A percentile compares a stretch with the other conserved stretches of the same genome.
Conservation (phyloP, 306 rosid species). For the Ziziphus jujuba region DNA sequence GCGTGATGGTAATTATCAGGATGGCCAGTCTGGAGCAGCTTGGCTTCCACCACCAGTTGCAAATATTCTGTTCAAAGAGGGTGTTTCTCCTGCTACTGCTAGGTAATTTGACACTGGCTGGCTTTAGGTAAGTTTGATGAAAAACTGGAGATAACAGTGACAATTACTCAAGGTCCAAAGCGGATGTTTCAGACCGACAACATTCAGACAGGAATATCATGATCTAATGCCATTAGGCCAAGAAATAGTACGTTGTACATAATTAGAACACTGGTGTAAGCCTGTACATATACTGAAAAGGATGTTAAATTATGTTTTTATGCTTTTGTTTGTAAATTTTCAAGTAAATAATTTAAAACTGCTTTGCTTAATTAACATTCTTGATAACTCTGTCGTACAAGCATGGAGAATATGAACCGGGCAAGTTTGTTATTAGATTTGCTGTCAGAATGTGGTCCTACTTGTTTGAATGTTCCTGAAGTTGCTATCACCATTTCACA, state of each 20-base stretch:
- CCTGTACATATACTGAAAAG: background rate
- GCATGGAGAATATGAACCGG: too few species aligned
- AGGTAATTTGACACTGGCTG: conserved; percentile 27
- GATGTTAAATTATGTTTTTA: background rate
- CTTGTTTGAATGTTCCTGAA: too few species aligned
- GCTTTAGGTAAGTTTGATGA: background rate
- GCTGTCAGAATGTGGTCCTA: too few species aligned
- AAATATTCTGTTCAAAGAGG: conserved; percentile 44
- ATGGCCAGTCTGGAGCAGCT: conserved; percentile 34
- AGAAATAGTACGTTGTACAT: background rate
- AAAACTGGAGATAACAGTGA: background rate
- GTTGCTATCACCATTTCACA: too few species aligned
- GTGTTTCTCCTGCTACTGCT: conserved; percentile 29
- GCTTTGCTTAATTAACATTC: background rate
- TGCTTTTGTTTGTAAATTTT: background rate
- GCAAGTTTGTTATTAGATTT: too few species aligned
- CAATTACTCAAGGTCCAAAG: background rate
- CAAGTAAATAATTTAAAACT: background rate
- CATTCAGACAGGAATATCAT: conserved; percentile 1
- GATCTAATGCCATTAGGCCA: background rate
- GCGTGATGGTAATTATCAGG: conserved; percentile 11
- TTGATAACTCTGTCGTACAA: too few species aligned
- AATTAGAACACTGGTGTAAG: background rate
- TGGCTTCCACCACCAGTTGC: conserved; percentile 48
- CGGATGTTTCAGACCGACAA: background rate